Percentiles rank a stretch among this genome's conserved stretches.
Evolutionary conservation across 257 asterid species (phyloP).

Genomic region (Capsicum chinense): DNA sequence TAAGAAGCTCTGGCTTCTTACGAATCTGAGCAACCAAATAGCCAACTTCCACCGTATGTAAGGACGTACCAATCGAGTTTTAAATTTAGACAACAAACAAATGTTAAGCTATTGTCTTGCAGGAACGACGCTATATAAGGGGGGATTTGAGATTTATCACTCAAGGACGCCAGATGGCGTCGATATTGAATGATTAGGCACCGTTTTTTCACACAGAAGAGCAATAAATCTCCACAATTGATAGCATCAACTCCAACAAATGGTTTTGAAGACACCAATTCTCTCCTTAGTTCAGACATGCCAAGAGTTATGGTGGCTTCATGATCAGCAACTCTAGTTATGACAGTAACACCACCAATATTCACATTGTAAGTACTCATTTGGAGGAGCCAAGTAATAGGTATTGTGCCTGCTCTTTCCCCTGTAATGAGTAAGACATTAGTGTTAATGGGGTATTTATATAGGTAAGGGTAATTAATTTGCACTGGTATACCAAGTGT

Average conservation of each 20-base stretch:
- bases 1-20: slow-evolving; percentile 1
- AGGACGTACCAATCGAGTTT: no score
- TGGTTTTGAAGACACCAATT: neutral
- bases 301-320: neutral
- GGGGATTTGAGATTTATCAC: neutral
- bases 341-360: neutral
- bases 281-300: neutral
- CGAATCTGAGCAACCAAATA: neutral
- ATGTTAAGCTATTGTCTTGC: neutral
- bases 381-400: no score
- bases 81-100: neutral
- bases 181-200: neutral
- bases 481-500: no score
- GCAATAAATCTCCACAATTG: neutral
- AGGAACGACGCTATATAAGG: neutral
- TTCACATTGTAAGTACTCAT: neutral
- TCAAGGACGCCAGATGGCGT: no score
- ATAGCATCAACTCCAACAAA: neutral
- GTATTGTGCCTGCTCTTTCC: no score
- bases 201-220: neutral
- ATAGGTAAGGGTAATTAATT: no score
- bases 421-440: no score
- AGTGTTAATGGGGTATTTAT: no score
- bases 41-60: neutral
- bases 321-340: neutral